These are phyloP conservation scores for Zymoseptoria tritici DNA, from an alignment of 2,329 filamentous ascomycete species.

Conservation along the genomic window DNA sequence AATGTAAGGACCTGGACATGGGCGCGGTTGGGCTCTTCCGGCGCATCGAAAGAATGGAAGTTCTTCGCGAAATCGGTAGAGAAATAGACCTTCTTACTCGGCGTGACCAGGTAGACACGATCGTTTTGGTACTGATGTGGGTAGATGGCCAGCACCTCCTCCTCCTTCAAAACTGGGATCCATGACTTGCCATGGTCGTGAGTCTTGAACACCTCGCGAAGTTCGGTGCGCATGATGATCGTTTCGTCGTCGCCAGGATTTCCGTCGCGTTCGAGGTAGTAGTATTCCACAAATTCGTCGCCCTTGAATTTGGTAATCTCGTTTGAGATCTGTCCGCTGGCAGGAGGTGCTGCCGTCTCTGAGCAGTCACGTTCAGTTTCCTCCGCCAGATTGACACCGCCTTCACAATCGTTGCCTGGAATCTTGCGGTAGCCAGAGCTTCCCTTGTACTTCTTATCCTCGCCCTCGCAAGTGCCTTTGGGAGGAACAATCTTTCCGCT, in stretches of 20 bases:
- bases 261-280: conserved; percentile 71
- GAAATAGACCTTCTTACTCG: conserved; percentile 62
- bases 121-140: conserved; percentile 78
- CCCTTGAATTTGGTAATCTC: conserved; percentile 58
- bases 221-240: conserved; percentile 53
- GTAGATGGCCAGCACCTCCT: conserved; percentile 63
- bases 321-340: conserved; percentile 59
- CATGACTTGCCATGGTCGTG: conserved; percentile 85
- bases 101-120: conserved; percentile 76
- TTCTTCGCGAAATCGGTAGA: conserved; percentile 70
- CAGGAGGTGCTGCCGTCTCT: conserved; percentile 49
- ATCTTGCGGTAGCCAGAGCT: conserved; percentile 90
- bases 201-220: conserved; percentile 62
- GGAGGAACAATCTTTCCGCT: conserved; percentile 58
- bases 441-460: conserved; percentile 68
- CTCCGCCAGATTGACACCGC: conserved; percentile 37
- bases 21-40: conserved; percentile 49
- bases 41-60: conserved; percentile 67
- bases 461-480: conserved; percentile 64
- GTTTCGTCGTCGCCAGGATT: conserved; percentile 65
- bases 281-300: conserved; percentile 48
- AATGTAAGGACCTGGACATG: conserved; percentile 59
- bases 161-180: conserved; percentile 53
- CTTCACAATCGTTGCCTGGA: conserved; percentile 51
- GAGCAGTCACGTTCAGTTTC: conserved; percentile 66